phyloP scores from a whole-genome alignment of 192 early-diverging fungal genomes.

The Geranomyces variabilis region DNA sequence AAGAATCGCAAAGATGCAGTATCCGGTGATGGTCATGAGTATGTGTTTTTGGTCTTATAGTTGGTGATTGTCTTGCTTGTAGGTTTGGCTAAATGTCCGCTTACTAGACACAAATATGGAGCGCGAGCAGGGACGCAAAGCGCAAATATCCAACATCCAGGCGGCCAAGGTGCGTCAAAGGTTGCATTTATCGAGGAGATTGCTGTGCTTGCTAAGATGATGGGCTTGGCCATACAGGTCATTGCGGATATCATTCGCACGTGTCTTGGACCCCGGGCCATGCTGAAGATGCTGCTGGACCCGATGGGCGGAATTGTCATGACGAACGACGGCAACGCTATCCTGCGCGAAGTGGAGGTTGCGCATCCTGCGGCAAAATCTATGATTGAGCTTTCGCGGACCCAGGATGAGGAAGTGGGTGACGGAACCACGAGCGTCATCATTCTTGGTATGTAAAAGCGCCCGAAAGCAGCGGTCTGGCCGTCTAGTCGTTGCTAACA shows the following conservation, averaged over 20 bases:
- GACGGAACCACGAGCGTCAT: conserved; percentile 99
- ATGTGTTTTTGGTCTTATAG: neutral
- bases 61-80: neutral
- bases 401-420: conserved; percentile 99
- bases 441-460: conserved; percentile 76
- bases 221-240: conserved; percentile 73
- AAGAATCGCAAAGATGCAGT: conserved; percentile 22
- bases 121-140: conserved; percentile 94
- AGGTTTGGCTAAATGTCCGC: neutral
- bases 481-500: neutral
- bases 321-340: conserved; percentile 99
- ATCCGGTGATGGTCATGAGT: conserved; percentile 41
- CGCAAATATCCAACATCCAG: conserved; percentile 96
- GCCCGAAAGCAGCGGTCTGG: neutral
- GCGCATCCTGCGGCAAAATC: conserved; percentile 99
- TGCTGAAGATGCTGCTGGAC: conserved; percentile 99
- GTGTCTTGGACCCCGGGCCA: conserved; percentile 96
- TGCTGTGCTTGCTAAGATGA: too few species aligned
- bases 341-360: conserved; percentile 97
- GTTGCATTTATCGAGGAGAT: too few species aligned
- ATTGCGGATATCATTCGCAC: conserved; percentile 98
- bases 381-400: conserved; percentile 98
- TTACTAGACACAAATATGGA: conserved; percentile 62
- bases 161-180: conserved; percentile 90
- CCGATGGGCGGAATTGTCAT: conserved; percentile 99